Conservation (phyloP, 768 basidiomycete genomes). For the Cystobasidium tubakii region DNA sequence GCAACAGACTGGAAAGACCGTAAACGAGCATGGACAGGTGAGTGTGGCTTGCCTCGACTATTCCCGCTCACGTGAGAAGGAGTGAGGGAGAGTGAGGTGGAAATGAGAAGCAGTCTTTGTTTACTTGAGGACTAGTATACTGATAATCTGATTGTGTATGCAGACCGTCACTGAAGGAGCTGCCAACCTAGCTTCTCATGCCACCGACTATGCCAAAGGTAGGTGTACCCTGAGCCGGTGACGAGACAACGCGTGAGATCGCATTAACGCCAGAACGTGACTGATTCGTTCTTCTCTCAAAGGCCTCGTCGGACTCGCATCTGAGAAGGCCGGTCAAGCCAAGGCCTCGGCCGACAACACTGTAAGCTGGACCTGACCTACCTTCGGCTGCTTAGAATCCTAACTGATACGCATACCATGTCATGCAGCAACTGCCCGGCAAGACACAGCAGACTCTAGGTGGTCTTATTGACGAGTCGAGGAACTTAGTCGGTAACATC, state of each 20-base stretch:
- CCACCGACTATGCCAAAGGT: constrained; percentile 30
- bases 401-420: not conserved
- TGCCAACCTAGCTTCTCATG: constrained; percentile 7
- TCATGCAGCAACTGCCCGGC: constrained; percentile 22
- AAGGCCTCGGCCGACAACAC: constrained; percentile 29
- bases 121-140: not conserved
- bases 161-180: constrained; percentile 16
- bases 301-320: constrained; percentile 17
- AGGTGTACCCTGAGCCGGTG: not conserved
- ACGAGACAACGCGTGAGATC: no score
- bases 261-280: not conserved
- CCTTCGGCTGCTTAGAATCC: not conserved
- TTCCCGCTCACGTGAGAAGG: not conserved
- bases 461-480: constrained; percentile 23
- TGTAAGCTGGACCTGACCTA: not conserved
- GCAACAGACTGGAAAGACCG: constrained; percentile 29
- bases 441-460: constrained; percentile 19
- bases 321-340: constrained; percentile 28
- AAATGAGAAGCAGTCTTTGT: no score
- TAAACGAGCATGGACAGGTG: constrained; percentile 19
- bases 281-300: not conserved
- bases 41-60: not conserved
- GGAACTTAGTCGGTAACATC: constrained; percentile 23
- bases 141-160: not conserved
- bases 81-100: not conserved